Conservation (phyloP, 164 flowering plant genomes). For the Tetracentron sinense region DNA sequence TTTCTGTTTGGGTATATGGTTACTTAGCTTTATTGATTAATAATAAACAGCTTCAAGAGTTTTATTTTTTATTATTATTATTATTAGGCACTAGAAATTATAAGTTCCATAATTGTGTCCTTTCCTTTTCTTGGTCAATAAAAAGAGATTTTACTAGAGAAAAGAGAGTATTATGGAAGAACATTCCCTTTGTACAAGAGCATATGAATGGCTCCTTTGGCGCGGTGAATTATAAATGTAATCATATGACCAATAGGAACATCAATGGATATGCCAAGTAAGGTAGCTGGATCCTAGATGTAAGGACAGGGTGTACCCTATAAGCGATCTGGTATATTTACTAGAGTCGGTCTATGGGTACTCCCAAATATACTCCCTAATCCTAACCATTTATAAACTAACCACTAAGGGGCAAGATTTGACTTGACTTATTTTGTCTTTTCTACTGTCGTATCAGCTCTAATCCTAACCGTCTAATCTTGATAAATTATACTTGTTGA, state of each 20-base stretch:
- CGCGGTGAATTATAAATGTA: background rate
- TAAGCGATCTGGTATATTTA: too few relatives aligned
- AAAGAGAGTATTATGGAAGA: background rate
- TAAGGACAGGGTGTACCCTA: too few relatives aligned
- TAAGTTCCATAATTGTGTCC: background rate
- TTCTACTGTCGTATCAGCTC: too few relatives aligned
- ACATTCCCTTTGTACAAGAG: background rate
- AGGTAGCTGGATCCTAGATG: background rate
- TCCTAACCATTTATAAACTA: too few relatives aligned
- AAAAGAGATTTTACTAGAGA: background rate
- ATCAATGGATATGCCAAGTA: background rate
- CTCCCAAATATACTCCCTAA: too few relatives aligned
- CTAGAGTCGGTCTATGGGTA: too few relatives aligned
- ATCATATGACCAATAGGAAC: background rate
- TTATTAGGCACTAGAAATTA: background rate
- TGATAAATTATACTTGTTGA: conserved; percentile 1
- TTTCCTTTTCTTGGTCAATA: background rate
- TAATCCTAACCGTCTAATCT: too few relatives aligned
- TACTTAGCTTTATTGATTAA: background rate
- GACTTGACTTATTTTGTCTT: too few relatives aligned
- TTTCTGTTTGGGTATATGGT: background rate
- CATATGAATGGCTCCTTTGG: background rate
- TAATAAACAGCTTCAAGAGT: background rate
- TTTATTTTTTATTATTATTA: too few relatives aligned
- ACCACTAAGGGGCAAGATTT: too few relatives aligned